Evolutionary conservation across 2,329 filamentous ascomycete species (phyloP).

Genomic region (Neonectria faginata): DNA sequence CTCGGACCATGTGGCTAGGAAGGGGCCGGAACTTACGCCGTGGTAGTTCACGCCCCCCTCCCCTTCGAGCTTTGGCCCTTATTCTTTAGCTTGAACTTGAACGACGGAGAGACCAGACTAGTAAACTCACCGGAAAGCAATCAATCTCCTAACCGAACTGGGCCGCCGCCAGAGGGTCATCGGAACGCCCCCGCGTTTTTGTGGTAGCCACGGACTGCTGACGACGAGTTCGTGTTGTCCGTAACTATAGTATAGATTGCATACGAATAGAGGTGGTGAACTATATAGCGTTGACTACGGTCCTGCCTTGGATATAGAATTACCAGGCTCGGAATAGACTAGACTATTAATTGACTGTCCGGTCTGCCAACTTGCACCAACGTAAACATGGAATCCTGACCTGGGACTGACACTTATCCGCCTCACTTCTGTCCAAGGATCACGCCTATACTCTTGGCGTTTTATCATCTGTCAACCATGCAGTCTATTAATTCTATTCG

Average conservation of each 20-base stretch:
- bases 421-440: neutral
- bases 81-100: neutral
- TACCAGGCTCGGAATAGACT: constrained; percentile 1
- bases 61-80: neutral
- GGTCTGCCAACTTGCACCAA: neutral
- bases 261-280: neutral
- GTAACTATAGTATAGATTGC: too few species aligned
- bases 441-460: neutral
- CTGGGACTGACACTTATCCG: neutral
- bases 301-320: neutral
- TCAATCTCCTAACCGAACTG: neutral
- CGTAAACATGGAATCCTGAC: constrained; percentile 1
- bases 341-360: constrained; percentile 11
- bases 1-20: constrained; percentile 18
- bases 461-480: neutral
- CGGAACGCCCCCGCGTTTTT: constrained; percentile 9
- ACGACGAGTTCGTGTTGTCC: neutral
- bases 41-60: neutral
- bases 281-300: neutral
- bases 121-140: constrained; percentile 5
- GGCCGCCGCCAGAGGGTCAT: neutral
- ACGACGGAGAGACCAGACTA: constrained; percentile 17
- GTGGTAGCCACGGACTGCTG: neutral
- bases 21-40: constrained; percentile 19
- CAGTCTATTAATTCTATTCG: neutral